Evolutionary conservation across 805 yeast species (phyloP).

Genomic region (Torulaspora franciscae): DNA sequence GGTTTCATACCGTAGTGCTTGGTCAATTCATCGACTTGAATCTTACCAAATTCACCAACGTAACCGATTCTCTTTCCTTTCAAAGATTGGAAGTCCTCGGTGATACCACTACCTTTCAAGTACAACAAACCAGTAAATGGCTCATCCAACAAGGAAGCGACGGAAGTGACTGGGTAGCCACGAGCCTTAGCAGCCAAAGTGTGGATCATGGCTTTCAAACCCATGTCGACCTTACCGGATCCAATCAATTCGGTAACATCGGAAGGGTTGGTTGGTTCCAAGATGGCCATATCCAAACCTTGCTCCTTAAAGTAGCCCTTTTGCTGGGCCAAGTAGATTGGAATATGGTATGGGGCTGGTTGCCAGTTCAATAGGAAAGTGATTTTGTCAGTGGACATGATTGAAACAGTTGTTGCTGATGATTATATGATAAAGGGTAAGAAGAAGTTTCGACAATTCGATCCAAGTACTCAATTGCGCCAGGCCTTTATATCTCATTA

Average conservation of each 20-base stretch:
- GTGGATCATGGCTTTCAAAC: slow-evolving; percentile 56
- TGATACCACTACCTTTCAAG: slow-evolving; percentile 47
- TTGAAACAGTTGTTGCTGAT: neutral
- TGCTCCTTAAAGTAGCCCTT: slow-evolving; percentile 49
- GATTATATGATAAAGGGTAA: neutral
- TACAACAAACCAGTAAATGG: slow-evolving; percentile 55
- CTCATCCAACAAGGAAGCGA: slow-evolving; percentile 51
- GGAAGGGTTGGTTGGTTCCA: slow-evolving; percentile 54
- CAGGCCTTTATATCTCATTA: neutral
- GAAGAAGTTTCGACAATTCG: neutral
- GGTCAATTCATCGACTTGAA: slow-evolving; percentile 53
- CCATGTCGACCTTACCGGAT: slow-evolving; percentile 54
- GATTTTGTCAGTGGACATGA: slow-evolving; percentile 45
- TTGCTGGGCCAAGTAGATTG: slow-evolving; percentile 46
- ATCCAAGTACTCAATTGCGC: neutral
- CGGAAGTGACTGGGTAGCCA: slow-evolving; percentile 52
- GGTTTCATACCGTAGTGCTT: slow-evolving; percentile 54
- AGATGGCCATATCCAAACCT: slow-evolving; percentile 47
- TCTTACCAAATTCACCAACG: slow-evolving; percentile 57
- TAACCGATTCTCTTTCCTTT: slow-evolving; percentile 53
- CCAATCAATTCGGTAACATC: slow-evolving; percentile 56
- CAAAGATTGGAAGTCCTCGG: slow-evolving; percentile 47
- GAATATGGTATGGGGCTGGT: slow-evolving; percentile 53
- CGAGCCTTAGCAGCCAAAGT: slow-evolving; percentile 57
- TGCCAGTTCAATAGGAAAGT: slow-evolving; percentile 52